These are phyloP conservation scores for Metarhizium anisopliae DNA, from an alignment of 2,329 filamentous ascomycete species.

Conservation along the genomic window DNA sequence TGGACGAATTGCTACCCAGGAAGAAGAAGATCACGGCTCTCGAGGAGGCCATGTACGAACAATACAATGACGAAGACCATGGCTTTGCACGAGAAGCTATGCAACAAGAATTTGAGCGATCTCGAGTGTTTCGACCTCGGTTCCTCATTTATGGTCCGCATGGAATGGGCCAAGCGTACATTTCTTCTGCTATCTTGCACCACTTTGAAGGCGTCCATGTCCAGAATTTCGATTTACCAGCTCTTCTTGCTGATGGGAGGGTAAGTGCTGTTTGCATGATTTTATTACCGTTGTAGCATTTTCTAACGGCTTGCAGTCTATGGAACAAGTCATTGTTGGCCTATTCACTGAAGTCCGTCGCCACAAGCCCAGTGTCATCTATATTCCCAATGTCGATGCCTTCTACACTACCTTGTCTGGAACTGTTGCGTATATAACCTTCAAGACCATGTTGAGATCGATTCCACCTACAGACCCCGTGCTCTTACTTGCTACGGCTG, in stretches of 20 bases:
- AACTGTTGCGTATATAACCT: constrained; percentile 68
- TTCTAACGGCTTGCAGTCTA: constrained; percentile 38
- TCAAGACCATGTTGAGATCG: constrained; percentile 70
- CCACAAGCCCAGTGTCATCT: constrained; percentile 93
- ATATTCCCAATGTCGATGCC: constrained; percentile 79
- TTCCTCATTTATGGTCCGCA: constrained; percentile 71
- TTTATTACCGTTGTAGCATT: background rate
- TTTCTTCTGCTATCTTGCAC: constrained; percentile 77
- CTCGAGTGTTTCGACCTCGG: constrained; percentile 79
- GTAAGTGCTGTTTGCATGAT: constrained; percentile 32
- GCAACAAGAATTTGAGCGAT: constrained; percentile 72
- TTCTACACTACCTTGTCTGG: constrained; percentile 64
- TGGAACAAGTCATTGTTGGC: constrained; percentile 83
- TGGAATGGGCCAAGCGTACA: constrained; percentile 91
- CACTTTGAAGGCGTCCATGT: constrained; percentile 91
- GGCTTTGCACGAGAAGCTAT: constrained; percentile 78
- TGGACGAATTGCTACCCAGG: constrained; percentile 72
- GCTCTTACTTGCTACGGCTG: constrained; percentile 76
- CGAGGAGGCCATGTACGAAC: constrained; percentile 88
- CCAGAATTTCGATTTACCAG: constrained; percentile 87
- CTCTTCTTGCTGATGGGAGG: constrained; percentile 74
- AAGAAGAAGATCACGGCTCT: constrained; percentile 82
- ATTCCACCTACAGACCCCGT: constrained; percentile 88
- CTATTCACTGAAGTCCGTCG: constrained; percentile 87
- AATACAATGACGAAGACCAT: constrained; percentile 70